These are phyloP conservation scores for Trichaptum fuscoviolaceum DNA, from an alignment of 768 basidiomycete species.

Conservation along the genomic window DNA sequence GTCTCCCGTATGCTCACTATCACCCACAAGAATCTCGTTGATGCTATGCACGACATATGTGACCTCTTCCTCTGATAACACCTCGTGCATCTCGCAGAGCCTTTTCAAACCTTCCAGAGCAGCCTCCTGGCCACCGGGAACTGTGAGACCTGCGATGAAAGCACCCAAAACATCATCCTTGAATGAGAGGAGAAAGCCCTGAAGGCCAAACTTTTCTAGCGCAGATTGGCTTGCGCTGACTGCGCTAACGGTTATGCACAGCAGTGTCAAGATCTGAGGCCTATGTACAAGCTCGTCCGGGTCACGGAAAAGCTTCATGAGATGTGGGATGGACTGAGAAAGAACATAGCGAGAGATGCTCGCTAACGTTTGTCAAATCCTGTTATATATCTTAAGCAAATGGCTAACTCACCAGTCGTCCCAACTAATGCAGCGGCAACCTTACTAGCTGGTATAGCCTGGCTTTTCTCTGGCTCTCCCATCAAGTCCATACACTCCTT, in stretches of 20 bases:
- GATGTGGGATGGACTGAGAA: conserved; percentile 63
- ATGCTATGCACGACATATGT: conserved; percentile 74
- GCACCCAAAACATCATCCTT: conserved; percentile 75
- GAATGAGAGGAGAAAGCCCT: conserved; percentile 45
- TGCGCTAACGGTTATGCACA: conserved; percentile 36
- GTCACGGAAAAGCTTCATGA: conserved; percentile 70
- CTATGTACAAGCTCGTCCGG: conserved; percentile 67
- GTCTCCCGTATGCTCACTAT: conserved; percentile 48
- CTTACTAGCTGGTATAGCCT: conserved; percentile 84
- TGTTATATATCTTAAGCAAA: conserved; percentile 1
- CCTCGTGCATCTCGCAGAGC: conserved; percentile 55
- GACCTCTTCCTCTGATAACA: conserved; percentile 69
- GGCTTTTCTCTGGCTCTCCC: conserved; percentile 89
- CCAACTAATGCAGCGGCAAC: conserved; percentile 71
- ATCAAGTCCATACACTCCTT: conserved; percentile 77
- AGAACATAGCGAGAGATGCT: conserved; percentile 64
- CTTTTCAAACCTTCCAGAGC: conserved; percentile 63
- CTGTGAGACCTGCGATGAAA: conserved; percentile 53
- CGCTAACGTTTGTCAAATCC: conserved; percentile 35
- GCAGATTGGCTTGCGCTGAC: conserved; percentile 24
- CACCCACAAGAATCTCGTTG: conserved; percentile 59
- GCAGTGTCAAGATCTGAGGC: conserved; percentile 56
- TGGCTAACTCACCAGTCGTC: conserved; percentile 62
- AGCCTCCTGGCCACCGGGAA: conserved; percentile 43
- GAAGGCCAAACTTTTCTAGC: conserved; percentile 17